Percentiles rank a stretch among this genome's conserved stretches.
These are phyloP conservation scores for Salvia hispanica DNA, from an alignment of 257 asterid genomes.

Conservation along the genomic window DNA sequence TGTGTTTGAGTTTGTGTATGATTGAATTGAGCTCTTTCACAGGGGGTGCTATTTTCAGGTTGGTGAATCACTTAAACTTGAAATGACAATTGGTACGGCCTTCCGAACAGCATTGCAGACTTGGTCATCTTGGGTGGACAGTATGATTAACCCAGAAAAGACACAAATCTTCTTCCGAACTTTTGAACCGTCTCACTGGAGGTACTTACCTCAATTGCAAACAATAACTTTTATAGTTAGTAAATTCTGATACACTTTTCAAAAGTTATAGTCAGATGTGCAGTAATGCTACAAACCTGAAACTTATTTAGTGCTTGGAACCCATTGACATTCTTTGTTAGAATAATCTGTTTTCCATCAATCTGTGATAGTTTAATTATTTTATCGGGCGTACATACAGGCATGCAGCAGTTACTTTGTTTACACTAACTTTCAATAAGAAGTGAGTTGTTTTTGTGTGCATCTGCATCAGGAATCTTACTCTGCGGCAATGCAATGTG, in stretches of 20 bases:
- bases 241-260: not conserved
- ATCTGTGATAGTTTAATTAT: too few species aligned
- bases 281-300: not conserved
- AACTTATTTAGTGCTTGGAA: not conserved
- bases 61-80: constrained; percentile 53
- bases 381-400: too few species aligned
- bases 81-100: constrained; percentile 63
- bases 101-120: constrained; percentile 60
- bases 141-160: constrained; percentile 48
- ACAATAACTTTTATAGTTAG: not conserved
- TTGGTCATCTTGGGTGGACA: constrained; percentile 80
- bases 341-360: not conserved
- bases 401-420: too few species aligned
- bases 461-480: constrained; percentile 50
- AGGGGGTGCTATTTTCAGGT: constrained; percentile 88
- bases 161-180: constrained; percentile 72
- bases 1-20: constrained; percentile 28
- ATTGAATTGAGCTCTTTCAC: constrained; percentile 39
- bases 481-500: constrained; percentile 55
- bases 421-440: too few species aligned
- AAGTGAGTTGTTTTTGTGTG: too few species aligned
- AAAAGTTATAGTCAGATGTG: not conserved
- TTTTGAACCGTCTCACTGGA: constrained; percentile 87
- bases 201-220: constrained; percentile 40
- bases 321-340: not conserved